Base-by-base conservation (phyloP, 345 rosid genomes). In the Anacardium occidentale region DNA sequence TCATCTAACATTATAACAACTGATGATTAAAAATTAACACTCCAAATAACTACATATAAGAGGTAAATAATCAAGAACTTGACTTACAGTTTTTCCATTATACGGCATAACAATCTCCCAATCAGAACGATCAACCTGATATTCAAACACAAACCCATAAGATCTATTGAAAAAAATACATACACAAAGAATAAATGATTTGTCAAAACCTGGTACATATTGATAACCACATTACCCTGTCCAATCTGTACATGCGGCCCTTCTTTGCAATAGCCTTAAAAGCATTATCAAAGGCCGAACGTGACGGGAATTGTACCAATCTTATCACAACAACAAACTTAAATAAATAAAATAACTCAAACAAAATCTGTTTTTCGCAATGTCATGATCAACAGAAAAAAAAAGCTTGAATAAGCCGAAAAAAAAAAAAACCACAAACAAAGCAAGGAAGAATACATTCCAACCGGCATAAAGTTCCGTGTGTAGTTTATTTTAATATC, bases 41-140 rank as follows among this genome's bases (percentile, higher is more conserved):
- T 48, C 44, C 37, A 29, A n/a, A 15, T 40, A 21, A 18, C 22
- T 14, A 70, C 14, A 48, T 37, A 47, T n/a, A 66, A 68, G 9
- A 1, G 18, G 34, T 22, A 42, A 7, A n/a, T 10, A 14, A 15
- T 57, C 0, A 26, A 60, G 58, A 67, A 0, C 52, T 53, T 24
- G 32, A 76, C 92, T 81, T 78, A 93, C 96, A 66, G 88, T 81
- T 90, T 81, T 90, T 51, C 97, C 97, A 72, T 86, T 73, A 76
- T 85, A 85, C 32, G 85, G 81, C 65, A n/a, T 45, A 52, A 77
- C 17, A 54, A 56, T 64, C 64, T 89, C 92, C 94, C 92, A 88
- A 50, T 74, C 84, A 15, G 76, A 53, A 59, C 74, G 83, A 26
- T 81, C 71, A 50, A 77, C 82, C 97, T 93, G 88, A 40, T 24